Evolutionary conservation across 352 stramenopile genomes (phyloP), one percentile per base, ranked within the genome.

Genomic region (Pythium inflatum): DNA sequence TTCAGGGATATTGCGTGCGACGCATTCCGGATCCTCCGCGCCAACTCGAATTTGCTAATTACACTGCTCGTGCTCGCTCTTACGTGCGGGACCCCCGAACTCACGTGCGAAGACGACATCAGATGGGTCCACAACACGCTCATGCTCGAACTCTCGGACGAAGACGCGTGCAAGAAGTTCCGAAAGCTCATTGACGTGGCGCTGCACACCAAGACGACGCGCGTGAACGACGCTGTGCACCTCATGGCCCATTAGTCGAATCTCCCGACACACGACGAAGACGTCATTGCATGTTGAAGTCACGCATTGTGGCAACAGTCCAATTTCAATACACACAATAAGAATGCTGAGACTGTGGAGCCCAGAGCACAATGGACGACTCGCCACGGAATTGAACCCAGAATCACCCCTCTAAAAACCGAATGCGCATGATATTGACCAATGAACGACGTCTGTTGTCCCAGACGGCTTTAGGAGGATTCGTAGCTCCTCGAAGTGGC

Each of bases 221-320:
- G 89, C 33, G 69, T 94, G 58, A 96, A 94, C 66, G 85, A 94
- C 58, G 88, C 88, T 0, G 84, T 94, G 51, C 89, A 96, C 60
- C 79, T 94, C 69, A 90, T 96, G 77, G 88, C 85, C 8, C 87
- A 96, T 62, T 93, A 65, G 43, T 43, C 16, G 36, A n/a, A n/a
- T n/a, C n/a, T n/a, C n/a, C 18, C 40, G 45, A 8, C 38, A 46
- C 38, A 46, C 38, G 13, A 46, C 38, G 6, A 6, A 46, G 16
- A 43, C 9, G 16, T 43, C 16, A 43, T 43, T 43, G 36, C 36
- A 43, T 43, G 9, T 43, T 43, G n/a, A n/a, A n/a, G n/a, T n/a
- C n/a, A n/a, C n/a, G n/a, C n/a, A n/a, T n/a, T n/a, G n/a, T n/a
- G n/a, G n/a, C n/a, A n/a, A n/a, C n/a, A n/a, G n/a, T n/a, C n/a